Evolutionary conservation across 1,284 basidiomycete species (phyloP).

Genomic region (Ustilago bromivora): DNA sequence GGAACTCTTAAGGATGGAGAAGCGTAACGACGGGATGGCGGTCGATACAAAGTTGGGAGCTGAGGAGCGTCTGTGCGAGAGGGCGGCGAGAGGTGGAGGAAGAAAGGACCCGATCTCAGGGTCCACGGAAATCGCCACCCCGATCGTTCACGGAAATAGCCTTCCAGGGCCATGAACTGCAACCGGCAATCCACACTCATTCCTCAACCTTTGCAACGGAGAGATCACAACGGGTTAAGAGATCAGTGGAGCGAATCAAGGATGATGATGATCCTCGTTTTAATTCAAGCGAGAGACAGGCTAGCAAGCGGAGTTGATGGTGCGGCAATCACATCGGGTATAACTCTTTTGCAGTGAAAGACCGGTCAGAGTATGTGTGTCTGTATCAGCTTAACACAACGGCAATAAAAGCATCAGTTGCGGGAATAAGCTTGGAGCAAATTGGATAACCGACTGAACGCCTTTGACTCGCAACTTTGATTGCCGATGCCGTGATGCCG

Average conservation of each 20-base stretch:
- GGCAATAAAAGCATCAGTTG: neutral
- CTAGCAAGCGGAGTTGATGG: neutral
- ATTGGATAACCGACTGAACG: conserved; percentile 9
- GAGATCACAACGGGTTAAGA: neutral
- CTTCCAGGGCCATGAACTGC: neutral
- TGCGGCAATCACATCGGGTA: neutral
- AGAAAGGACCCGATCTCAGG: conserved; percentile 2
- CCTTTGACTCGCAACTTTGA: conserved; percentile 24
- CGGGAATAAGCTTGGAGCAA: neutral
- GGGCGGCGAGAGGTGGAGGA: conserved; percentile 12
- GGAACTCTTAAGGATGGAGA: neutral
- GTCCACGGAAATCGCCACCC: neutral
- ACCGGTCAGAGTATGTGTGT: too few species aligned
- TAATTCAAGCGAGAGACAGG: neutral
- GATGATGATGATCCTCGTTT: too few species aligned
- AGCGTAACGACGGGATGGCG: too few species aligned
- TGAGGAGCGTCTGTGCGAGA: conserved; percentile 12
- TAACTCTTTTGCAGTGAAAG: neutral
- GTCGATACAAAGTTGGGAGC: neutral
- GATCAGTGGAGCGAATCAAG: neutral
- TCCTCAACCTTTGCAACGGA: neutral
- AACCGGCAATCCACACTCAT: neutral
- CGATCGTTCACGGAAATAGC: conserved; percentile 4
- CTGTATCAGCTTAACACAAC: neutral
- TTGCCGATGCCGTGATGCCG: conserved; percentile 42